Evolutionary conservation across 1,139 yeast species (phyloP).

Genomic region (Magnusiomyces fungicola): DNA sequence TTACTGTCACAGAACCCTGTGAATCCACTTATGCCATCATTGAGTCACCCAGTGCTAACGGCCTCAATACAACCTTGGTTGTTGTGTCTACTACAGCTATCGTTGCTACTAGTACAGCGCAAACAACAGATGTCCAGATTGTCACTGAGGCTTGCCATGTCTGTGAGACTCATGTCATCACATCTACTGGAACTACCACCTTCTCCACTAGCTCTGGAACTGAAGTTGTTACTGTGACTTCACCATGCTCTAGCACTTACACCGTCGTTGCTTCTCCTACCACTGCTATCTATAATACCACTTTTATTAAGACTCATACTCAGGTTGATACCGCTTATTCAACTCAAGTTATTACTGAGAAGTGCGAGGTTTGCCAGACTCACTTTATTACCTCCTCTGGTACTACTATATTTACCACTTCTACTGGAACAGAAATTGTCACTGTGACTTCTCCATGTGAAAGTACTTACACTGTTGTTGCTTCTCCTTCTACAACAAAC

Average conservation of each 20-base stretch:
- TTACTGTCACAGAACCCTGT: no score
- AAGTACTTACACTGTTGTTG: neutral
- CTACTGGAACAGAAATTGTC: neutral
- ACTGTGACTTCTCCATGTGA: constrained; percentile 3
- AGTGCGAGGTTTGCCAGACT: constrained; percentile 2
- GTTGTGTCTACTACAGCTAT: neutral
- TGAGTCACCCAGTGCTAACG: neutral
- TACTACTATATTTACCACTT: neutral
- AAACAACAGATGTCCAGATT: neutral
- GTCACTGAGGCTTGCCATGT: neutral
- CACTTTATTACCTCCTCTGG: neutral
- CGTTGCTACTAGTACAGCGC: neutral
- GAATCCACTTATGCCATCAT: constrained; percentile 13
- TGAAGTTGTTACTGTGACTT: neutral
- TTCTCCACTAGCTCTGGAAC: neutral
- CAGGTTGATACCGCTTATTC: neutral
- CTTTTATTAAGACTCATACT: neutral
- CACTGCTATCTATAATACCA: neutral
- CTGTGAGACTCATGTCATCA: neutral
- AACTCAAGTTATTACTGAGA: neutral
- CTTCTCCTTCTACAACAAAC: neutral
- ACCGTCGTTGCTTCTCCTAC: neutral
- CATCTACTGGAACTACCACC: neutral
- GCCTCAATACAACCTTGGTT: neutral
- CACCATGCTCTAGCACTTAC: neutral